Base-by-base conservation (phyloP, 2,329 filamentous ascomycete species). In the Apiospora sp. region DNA sequence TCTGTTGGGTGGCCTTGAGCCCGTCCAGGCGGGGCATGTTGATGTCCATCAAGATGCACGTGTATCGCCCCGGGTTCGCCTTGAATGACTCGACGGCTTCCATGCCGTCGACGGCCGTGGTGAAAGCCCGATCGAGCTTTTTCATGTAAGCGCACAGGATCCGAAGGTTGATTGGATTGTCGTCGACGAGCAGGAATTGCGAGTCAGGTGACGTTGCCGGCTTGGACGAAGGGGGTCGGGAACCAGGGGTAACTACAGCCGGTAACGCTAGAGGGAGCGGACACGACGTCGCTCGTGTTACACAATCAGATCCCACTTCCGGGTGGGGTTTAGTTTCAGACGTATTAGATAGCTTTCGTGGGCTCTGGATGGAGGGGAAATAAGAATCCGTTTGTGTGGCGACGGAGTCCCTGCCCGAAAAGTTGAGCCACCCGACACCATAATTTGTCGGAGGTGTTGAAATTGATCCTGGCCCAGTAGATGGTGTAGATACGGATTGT, bases 21-120 rank as follows among this genome's bases (percentile, higher is more conserved):
- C 83, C 83, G 73, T 87, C 82, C 14, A 87, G 80, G 12, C 85
- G 77, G 0, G 85, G 85, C 85, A 87, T 87, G 75, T 79, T 84
- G 12, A 86, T 82, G 74, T 87, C 86, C 69, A 73, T 75, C 7
- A 75, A 48, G 19, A 74, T 68, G 34, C 71, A 71, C 6, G 43
- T n/a, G 68, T 68, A 73, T 2, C 43, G 22, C 12, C 37, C 27
- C 4, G 74, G 72, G 34, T 71, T 48, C 16, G 61, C 70, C 68
- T 80, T 77, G 73, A 82, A 83, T 4, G 73, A 72, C n/a, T 83
- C 78, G 8, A 84, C 76, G 1, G 83, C 83, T 75, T 83, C 80
- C 8, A 80, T 77, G n/a, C 83, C 83, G 70, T 85, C 80, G 7
- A 72, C 77, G 2, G 83, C 84, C 2, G 79, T 82, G n/a, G 75